phyloP scores from a whole-genome alignment of 2,329 filamentous ascomycete genomes.

The Pseudogymnoascus pannorum region DNA sequence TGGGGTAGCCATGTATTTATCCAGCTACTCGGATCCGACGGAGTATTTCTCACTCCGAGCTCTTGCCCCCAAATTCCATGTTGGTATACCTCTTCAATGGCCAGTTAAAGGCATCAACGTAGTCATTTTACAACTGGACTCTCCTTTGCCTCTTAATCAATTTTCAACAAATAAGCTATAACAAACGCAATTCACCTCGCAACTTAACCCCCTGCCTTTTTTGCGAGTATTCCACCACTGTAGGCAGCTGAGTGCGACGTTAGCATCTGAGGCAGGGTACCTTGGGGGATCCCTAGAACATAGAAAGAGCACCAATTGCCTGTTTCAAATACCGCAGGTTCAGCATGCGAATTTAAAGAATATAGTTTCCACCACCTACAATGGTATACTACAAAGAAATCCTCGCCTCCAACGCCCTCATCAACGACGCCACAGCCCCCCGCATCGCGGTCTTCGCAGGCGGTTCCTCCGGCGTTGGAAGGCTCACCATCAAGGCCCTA shows the following conservation, averaged over 20 bases:
- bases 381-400: neutral
- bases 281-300: neutral
- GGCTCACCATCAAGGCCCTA: slow-evolving; percentile 38
- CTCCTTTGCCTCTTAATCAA: too few relatives aligned
- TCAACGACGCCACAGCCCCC: slow-evolving; percentile 12
- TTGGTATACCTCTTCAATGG: too few relatives aligned
- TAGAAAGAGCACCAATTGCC: neutral
- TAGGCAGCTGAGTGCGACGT: neutral
- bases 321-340: too few relatives aligned
- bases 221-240: neutral
- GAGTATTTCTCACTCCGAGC: too few relatives aligned
- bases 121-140: too few relatives aligned
- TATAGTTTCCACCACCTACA: neutral
- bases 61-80: too few relatives aligned
- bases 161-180: neutral
- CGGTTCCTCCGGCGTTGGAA: slow-evolving; percentile 45
- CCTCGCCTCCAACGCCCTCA: slow-evolving; percentile 11
- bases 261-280: neutral
- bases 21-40: too few relatives aligned
- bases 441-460: slow-evolving; percentile 40
- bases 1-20: too few relatives aligned
- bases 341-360: neutral
- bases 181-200: neutral
- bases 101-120: too few relatives aligned
- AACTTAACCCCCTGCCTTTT: neutral